Percentiles rank a stretch among this genome's conserved stretches.
Conservation (phyloP, 1,139 yeast species). For the Geotrichum histeridarum region DNA sequence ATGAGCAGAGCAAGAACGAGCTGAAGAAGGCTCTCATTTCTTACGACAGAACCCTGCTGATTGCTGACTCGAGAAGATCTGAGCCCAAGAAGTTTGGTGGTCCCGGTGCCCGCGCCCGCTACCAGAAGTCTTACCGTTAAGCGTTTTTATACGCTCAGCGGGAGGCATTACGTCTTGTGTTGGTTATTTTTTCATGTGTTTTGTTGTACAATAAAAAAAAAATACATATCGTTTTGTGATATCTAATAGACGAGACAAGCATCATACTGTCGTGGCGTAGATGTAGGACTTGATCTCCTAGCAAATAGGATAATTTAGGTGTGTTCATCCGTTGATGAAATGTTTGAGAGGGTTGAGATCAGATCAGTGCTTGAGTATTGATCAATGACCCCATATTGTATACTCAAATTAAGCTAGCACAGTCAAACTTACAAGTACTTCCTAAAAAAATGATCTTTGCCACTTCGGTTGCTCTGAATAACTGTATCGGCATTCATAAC, state of each 20-base stretch:
- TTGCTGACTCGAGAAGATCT: conserved; percentile 99
- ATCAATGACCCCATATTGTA: too few relatives aligned
- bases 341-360: too few relatives aligned
- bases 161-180: background rate
- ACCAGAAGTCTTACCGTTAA: conserved; percentile 99
- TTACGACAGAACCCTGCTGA: conserved; percentile 98
- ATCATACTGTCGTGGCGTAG: background rate
- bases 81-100: conserved; percentile 99
- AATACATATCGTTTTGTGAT: background rate
- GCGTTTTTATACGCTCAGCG: conserved; percentile 18
- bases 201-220: conserved; percentile 8
- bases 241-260: background rate
- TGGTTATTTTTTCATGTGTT: conserved; percentile 7
- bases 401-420: too few relatives aligned
- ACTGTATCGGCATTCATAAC: too few relatives aligned
- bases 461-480: too few relatives aligned
- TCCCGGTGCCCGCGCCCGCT: conserved; percentile 99
- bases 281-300: background rate
- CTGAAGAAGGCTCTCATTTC: conserved; percentile 95
- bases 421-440: too few relatives aligned
- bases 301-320: too few relatives aligned
- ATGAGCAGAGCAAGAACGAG: conserved; percentile 99
- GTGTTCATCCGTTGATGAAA: too few relatives aligned
- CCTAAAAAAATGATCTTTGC: too few relatives aligned
- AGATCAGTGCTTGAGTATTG: too few relatives aligned